Percentiles rank a stretch among this genome's conserved stretches.
These are phyloP conservation scores for Raffaelea albimanens DNA, from an alignment of 2,329 filamentous ascomycete genomes.

Conservation along the genomic window DNA sequence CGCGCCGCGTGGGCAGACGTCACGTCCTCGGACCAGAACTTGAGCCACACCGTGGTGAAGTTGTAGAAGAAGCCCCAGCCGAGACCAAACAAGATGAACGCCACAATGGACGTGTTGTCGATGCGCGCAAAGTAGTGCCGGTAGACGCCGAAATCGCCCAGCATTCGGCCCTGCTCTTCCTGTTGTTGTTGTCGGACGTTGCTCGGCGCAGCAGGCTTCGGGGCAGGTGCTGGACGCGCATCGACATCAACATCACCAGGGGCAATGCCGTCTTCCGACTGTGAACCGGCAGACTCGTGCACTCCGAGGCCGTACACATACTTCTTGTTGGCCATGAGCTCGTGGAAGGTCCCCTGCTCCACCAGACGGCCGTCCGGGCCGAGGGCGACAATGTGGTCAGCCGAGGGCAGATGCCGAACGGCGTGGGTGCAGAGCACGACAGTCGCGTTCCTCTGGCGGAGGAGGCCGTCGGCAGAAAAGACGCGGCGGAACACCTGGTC, in stretches of 20 bases:
- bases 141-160: background rate
- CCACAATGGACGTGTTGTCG: background rate
- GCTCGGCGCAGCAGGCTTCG: no score
- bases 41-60: background rate
- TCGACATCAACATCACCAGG: no score
- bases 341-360: slow-evolving; percentile 31
- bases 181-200: no score
- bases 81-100: background rate
- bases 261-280: no score
- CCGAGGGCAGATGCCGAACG: slow-evolving; percentile 26
- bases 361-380: slow-evolving; percentile 26
- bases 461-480: slow-evolving; percentile 18
- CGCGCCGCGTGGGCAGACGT: background rate
- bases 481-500: background rate
- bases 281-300: no score
- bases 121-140: slow-evolving; percentile 17
- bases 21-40: background rate
- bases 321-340: slow-evolving; percentile 23
- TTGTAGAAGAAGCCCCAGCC: background rate
- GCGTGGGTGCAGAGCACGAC: slow-evolving; percentile 28
- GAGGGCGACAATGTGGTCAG: slow-evolving; percentile 37
- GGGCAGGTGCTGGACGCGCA: no score
- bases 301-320: slow-evolving; percentile 18
- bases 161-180: no score
- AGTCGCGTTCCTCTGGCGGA: background rate